phyloP scores from a whole-genome alignment of 495 filamentous ascomycete genomes.

The Pseudevernia furfuracea region DNA sequence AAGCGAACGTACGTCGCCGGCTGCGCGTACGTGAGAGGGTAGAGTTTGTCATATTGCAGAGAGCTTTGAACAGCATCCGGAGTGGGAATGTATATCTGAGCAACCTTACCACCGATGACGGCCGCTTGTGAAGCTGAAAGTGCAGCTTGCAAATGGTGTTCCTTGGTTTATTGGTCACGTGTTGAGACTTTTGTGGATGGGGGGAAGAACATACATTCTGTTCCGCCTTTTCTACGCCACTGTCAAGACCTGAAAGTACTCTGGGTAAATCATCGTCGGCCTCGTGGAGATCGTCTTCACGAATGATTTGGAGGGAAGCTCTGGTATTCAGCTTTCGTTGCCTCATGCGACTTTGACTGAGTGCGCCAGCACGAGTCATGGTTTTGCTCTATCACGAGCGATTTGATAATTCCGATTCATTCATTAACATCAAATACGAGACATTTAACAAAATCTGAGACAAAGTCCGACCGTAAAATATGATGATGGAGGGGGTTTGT shows the following conservation, averaged over 20 bases:
- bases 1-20: slow-evolving; percentile 94
- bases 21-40: slow-evolving; percentile 67
- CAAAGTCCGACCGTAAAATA: slow-evolving; percentile 5
- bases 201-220: slow-evolving; percentile 1
- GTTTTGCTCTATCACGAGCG: neutral
- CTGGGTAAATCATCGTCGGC: slow-evolving; percentile 6
- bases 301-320: slow-evolving; percentile 1
- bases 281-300: slow-evolving; percentile 4
- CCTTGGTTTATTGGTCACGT: slow-evolving; percentile 38
- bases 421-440: neutral
- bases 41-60: slow-evolving; percentile 79
- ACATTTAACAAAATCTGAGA: neutral
- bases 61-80: slow-evolving; percentile 68
- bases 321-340: slow-evolving; percentile 4
- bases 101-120: slow-evolving; percentile 61
- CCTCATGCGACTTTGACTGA: slow-evolving; percentile 5
- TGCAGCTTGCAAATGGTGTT: slow-evolving; percentile 95
- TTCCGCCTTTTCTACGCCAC: slow-evolving; percentile 5
- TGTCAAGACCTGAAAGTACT: slow-evolving; percentile 7
- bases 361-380: slow-evolving; percentile 6
- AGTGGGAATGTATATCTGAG: slow-evolving; percentile 74
- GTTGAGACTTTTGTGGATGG: slow-evolving; percentile 15
- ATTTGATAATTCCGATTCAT: neutral
- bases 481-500: neutral
- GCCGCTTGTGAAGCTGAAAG: slow-evolving; percentile 65